Evolutionary conservation across 2,329 filamentous ascomycete genomes (phyloP).

Genomic region (Zelopaecilomyces penicillatus): DNA sequence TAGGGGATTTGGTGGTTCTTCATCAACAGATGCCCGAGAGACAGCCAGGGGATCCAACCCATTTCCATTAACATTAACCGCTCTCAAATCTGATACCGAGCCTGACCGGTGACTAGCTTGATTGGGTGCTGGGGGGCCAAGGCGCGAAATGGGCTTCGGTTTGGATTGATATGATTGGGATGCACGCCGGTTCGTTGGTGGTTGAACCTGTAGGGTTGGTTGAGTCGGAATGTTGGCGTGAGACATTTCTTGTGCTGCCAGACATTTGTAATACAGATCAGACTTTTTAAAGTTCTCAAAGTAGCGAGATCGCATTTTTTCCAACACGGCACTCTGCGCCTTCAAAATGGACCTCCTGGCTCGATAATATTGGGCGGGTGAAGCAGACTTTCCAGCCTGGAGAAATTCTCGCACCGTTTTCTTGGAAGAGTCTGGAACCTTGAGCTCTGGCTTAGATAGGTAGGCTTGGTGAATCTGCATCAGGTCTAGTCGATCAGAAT

Average conservation of each 20-base stretch:
- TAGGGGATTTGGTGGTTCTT: conserved; percentile 40
- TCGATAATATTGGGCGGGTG: conserved; percentile 70
- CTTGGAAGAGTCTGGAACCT: conserved; percentile 62
- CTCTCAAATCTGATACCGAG: conserved; percentile 41
- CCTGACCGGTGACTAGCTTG: conserved; percentile 33
- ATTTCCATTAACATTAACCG: conserved; percentile 28
- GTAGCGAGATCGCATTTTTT: conserved; percentile 73
- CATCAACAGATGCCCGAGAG: conserved; percentile 63
- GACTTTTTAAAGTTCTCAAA: conserved; percentile 85
- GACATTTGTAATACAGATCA: conserved; percentile 91
- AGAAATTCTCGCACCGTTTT: conserved; percentile 69
- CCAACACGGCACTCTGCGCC: conserved; percentile 74
- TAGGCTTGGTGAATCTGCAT: conserved; percentile 90
- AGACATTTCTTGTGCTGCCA: conserved; percentile 74
- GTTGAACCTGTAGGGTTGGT: conserved; percentile 11
- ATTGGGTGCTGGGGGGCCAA: conserved; percentile 29
- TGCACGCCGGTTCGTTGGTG: conserved; percentile 18
- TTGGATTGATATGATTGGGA: conserved; percentile 34
- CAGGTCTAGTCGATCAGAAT: conserved; percentile 78
- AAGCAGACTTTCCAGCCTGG: conserved; percentile 65
- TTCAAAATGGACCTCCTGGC: conserved; percentile 74
- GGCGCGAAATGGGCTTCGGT: conserved; percentile 32
- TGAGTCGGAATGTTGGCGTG: conserved; percentile 20
- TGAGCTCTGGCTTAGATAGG: conserved; percentile 71
- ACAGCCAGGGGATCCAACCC: conserved; percentile 31